Percentiles rank a stretch among this genome's conserved stretches.
These are phyloP conservation scores for Vanilla planifolia DNA, from an alignment of 106 monocot species.

Conservation along the genomic window DNA sequence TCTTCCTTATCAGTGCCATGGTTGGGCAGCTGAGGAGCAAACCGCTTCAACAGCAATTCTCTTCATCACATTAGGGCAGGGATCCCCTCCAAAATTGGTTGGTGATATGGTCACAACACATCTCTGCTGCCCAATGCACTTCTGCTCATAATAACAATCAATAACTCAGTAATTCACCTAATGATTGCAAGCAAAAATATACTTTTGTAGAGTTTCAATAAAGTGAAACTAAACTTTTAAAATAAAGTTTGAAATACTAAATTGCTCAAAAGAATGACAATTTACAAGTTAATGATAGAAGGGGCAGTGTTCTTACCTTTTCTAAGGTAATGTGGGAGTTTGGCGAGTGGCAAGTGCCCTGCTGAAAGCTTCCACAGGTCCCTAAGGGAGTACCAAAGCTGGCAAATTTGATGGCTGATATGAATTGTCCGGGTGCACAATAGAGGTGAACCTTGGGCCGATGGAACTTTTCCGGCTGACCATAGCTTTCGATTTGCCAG, in stretches of 20 bases:
- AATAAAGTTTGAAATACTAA: too few relatives aligned
- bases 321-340: slow-evolving; percentile 56
- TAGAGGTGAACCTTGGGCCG: slow-evolving; percentile 69
- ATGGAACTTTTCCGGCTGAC: slow-evolving; percentile 42
- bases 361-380: slow-evolving; percentile 82
- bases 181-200: too few relatives aligned
- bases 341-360: slow-evolving; percentile 78
- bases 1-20: not conserved
- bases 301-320: slow-evolving; percentile 36
- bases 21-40: slow-evolving; percentile 25
- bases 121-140: slow-evolving; percentile 65
- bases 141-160: slow-evolving; percentile 30
- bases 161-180: not conserved
- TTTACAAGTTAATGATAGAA: not conserved
- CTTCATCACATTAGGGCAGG: slow-evolving; percentile 87
- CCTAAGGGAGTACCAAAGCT: slow-evolving; percentile 91
- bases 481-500: slow-evolving; percentile 67
- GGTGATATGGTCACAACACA: slow-evolving; percentile 64
- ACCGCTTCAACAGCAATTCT: slow-evolving; percentile 81
- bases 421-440: slow-evolving; percentile 68
- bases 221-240: too few relatives aligned
- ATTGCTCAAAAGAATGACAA: not conserved
- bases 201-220: too few relatives aligned
- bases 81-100: slow-evolving; percentile 81
- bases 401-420: slow-evolving; percentile 87